Conservation (phyloP, 202 grass and related monocot genomes). For the Schoenoplectus triqueter region DNA sequence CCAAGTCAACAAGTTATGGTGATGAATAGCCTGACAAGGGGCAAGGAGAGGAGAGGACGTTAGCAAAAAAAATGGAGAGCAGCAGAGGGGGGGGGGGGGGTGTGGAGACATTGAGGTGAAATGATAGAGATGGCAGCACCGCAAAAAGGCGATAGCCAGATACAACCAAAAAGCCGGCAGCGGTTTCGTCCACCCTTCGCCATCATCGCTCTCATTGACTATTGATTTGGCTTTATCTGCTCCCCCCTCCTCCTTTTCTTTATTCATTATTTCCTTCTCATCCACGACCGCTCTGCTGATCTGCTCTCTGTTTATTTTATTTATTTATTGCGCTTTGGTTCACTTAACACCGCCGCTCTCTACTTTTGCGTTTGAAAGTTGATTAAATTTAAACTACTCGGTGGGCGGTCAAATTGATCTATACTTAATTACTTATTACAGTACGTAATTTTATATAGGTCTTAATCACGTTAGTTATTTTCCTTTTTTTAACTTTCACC, state of each 20-base stretch:
- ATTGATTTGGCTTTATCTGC: conserved; percentile 36
- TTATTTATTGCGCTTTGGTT: not conserved
- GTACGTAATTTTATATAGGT: too few relatives aligned
- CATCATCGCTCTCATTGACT: conserved; percentile 42
- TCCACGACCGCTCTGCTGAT: not conserved
- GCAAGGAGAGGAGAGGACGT: not conserved
- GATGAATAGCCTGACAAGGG: not conserved
- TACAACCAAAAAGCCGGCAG: conserved; percentile 37
- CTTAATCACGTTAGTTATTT: too few relatives aligned
- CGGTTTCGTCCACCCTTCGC: conserved; percentile 10
- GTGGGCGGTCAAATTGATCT: too few relatives aligned
- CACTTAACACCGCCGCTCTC: conserved; percentile 19
- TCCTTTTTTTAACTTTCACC: too few relatives aligned
- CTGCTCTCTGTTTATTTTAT: not conserved
- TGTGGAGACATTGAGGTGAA: not conserved
- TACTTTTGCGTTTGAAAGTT: not conserved
- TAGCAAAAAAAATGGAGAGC: not conserved
- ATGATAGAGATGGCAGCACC: conserved; percentile 28
- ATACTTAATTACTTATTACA: too few relatives aligned
- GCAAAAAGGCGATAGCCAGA: conserved; percentile 7
- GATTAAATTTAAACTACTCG: not conserved
- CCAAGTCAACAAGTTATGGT: conserved; percentile 22
- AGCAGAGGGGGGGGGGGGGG: not conserved
- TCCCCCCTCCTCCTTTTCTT: not conserved
- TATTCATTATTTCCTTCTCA: too few relatives aligned